Conservation (phyloP, 2,329 filamentous ascomycete genomes). For the Aspergillus candidus region DNA sequence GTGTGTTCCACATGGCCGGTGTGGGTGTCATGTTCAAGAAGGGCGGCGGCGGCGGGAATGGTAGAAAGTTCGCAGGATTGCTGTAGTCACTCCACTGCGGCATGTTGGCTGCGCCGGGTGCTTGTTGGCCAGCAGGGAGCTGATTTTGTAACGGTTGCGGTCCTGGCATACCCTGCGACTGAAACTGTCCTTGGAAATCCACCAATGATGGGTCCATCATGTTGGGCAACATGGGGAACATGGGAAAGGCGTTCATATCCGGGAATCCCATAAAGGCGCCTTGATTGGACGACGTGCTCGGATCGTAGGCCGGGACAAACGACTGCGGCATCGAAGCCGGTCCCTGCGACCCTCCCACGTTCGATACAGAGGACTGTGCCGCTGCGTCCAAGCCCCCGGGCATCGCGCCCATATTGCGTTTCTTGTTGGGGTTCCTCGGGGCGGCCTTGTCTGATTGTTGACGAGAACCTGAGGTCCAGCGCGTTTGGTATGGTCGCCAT, state of each 20-base stretch:
- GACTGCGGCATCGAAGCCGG: background rate
- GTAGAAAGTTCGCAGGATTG: constrained; percentile 4
- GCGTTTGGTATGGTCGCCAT: constrained; percentile 17
- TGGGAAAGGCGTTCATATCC: constrained; percentile 7
- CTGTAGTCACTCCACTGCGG: background rate
- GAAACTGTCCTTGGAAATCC: too few species aligned
- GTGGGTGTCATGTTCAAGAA: constrained; percentile 11
- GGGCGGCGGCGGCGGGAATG: constrained; percentile 7
- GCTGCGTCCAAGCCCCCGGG: too few species aligned
- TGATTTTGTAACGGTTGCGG: too few species aligned
- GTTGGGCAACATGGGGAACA: constrained; percentile 3
- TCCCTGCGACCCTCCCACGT: too few species aligned
- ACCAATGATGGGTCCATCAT: background rate
- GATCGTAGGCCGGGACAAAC: background rate
- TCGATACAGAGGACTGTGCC: too few species aligned
- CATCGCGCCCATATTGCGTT: too few species aligned
- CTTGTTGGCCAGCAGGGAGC: too few species aligned
- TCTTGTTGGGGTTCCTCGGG: background rate
- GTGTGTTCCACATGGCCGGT: constrained; percentile 7
- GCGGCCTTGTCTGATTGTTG: background rate
- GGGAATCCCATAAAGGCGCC: background rate
- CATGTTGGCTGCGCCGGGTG: too few species aligned
- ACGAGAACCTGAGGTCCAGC: constrained; percentile 11
- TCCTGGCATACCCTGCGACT: too few species aligned
- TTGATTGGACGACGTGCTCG: too few species aligned